Percentiles rank a stretch among this genome's conserved stretches.
These are phyloP conservation scores for Candida dajiaensis DNA, from an alignment of 805 yeast genomes.

Conservation along the genomic window DNA sequence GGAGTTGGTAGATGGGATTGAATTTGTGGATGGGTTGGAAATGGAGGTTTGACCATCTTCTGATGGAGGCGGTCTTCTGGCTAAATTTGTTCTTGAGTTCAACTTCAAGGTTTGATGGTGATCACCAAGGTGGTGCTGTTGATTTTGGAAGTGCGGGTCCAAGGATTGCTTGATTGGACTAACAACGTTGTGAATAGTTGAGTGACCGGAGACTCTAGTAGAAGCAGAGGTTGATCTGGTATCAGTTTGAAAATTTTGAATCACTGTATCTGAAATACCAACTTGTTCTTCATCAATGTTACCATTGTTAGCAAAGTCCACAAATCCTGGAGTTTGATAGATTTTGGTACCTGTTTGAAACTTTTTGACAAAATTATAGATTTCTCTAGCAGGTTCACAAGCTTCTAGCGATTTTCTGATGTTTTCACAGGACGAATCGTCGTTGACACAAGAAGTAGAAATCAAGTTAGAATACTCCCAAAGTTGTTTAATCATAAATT, in stretches of 20 bases:
- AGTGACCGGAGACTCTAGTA: slow-evolving; percentile 7
- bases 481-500: slow-evolving; percentile 59
- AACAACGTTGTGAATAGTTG: slow-evolving; percentile 1
- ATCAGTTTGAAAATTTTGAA: slow-evolving; percentile 26
- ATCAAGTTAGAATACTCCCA: slow-evolving; percentile 76
- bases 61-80: slow-evolving; percentile 26
- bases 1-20: slow-evolving; percentile 15
- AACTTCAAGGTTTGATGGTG: slow-evolving; percentile 5
- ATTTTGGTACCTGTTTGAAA: slow-evolving; percentile 64
- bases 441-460: slow-evolving; percentile 70
- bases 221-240: slow-evolving; percentile 17
- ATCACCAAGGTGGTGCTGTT: slow-evolving; percentile 1
- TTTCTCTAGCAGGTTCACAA: slow-evolving; percentile 57
- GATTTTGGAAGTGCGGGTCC: slow-evolving; percentile 6
- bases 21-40: slow-evolving; percentile 21
- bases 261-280: slow-evolving; percentile 9
- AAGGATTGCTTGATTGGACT: neutral
- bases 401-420: slow-evolving; percentile 63
- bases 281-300: slow-evolving; percentile 25
- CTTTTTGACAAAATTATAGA: slow-evolving; percentile 44
- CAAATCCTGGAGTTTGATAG: slow-evolving; percentile 52
- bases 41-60: slow-evolving; percentile 25
- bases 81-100: slow-evolving; percentile 4
- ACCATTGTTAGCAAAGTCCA: slow-evolving; percentile 47
- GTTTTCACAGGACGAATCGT: slow-evolving; percentile 70